phyloP scores from a whole-genome alignment of 2,329 filamentous ascomycete genomes.

The Verticillium zaregamsianum region DNA sequence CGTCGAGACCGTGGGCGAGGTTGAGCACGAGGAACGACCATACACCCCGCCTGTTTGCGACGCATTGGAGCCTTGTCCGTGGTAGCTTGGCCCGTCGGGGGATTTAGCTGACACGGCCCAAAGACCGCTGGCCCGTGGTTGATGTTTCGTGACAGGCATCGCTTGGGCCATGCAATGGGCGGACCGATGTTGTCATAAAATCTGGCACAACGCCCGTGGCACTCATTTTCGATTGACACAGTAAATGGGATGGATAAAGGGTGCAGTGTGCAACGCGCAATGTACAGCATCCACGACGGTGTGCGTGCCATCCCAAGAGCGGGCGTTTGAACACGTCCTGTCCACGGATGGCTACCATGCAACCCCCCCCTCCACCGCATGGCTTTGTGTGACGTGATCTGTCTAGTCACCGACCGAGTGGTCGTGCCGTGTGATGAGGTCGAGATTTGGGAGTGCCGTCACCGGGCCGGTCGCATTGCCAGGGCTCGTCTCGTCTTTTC shows the following conservation, averaged over 20 bases:
- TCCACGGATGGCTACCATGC: not conserved
- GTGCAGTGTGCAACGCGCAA: not conserved
- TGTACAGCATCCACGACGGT: constrained; percentile 1
- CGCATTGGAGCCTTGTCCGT: not conserved
- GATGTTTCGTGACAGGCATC: constrained; percentile 9
- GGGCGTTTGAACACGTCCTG: not conserved
- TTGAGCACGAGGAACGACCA: not conserved
- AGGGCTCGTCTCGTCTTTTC: not conserved
- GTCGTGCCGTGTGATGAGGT: not conserved
- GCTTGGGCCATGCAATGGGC: constrained; percentile 9
- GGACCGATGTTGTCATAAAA: constrained; percentile 10
- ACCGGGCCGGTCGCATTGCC: not conserved
- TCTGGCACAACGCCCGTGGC: constrained; percentile 10
- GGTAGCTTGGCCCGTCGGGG: constrained; percentile 3
- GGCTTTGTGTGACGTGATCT: not conserved
- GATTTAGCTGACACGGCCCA: constrained; percentile 8
- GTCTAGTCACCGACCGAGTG: not conserved
- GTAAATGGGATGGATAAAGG: not conserved
- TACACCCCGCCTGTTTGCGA: not conserved
- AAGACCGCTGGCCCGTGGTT: constrained; percentile 3
- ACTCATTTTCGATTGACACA: not conserved
- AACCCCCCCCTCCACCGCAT: not conserved
- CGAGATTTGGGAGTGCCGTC: not conserved
- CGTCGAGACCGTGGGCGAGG: not conserved
- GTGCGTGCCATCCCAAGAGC: not conserved